phyloP scores from a whole-genome alignment of 2,329 filamentous ascomycete genomes.

The Fusarium dlaminii region DNA sequence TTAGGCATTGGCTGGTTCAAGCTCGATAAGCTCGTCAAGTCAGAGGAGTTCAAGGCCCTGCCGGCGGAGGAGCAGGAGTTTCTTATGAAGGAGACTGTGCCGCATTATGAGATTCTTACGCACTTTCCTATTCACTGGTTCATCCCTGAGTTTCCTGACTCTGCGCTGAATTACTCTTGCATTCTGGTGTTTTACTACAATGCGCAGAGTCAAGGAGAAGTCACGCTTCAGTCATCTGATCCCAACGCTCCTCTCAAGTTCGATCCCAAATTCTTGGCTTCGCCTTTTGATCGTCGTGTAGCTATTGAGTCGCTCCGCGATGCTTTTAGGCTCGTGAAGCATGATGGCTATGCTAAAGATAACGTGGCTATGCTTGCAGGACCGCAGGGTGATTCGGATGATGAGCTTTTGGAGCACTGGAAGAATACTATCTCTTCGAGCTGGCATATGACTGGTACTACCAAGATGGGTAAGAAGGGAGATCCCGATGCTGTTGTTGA shows the following conservation, averaged over 20 bases:
- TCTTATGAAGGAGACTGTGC: conserved; percentile 60
- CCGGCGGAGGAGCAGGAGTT: conserved; percentile 54
- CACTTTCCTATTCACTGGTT: conserved; percentile 57
- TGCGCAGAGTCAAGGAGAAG: conserved; percentile 60
- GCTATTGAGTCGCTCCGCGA: conserved; percentile 61
- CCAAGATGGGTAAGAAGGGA: conserved; percentile 62
- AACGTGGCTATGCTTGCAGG: conserved; percentile 52
- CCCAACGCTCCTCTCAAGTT: conserved; percentile 60
- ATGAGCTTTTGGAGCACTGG: conserved; percentile 61
- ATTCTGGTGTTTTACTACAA: conserved; percentile 62
- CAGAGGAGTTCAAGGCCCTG: conserved; percentile 61
- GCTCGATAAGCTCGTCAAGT: conserved; percentile 50
- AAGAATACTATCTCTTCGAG: conserved; percentile 54
- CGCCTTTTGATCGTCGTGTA: conserved; percentile 63
- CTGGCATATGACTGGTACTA: conserved; percentile 67
- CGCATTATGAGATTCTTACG: conserved; percentile 64
- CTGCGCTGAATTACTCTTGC: conserved; percentile 53
- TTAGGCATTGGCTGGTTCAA: conserved; percentile 57
- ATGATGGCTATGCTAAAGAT: conserved; percentile 55
- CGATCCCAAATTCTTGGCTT: conserved; percentile 61
- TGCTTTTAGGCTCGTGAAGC: conserved; percentile 51
- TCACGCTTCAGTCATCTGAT: conserved; percentile 62
- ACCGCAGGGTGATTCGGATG: conserved; percentile 60
- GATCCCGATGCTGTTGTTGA: conserved; percentile 60
- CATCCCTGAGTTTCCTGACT: conserved; percentile 50